Conservation (phyloP, 768 basidiomycete species). For the Leccinum boreale region DNA sequence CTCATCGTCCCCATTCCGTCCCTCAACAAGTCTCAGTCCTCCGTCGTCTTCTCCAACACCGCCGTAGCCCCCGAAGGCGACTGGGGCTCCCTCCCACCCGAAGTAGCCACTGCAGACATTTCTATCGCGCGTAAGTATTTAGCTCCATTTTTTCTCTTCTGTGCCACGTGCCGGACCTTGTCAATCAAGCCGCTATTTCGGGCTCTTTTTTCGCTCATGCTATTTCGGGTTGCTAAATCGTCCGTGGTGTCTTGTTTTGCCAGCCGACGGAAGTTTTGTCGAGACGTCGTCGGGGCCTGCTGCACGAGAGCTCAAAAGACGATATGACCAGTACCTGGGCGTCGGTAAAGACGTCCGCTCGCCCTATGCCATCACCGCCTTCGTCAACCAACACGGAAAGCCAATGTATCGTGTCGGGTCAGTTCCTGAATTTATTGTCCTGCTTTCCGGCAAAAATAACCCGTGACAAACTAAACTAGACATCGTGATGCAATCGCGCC, state of each 20-base stretch:
- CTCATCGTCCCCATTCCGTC: conserved; percentile 39
- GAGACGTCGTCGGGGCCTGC: conserved; percentile 77
- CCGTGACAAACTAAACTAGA: conserved; percentile 30
- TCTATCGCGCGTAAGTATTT: conserved; percentile 53
- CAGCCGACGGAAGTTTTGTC: conserved; percentile 74
- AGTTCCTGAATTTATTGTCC: conserved; percentile 28
- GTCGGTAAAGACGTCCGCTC: conserved; percentile 67
- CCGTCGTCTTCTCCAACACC: conserved; percentile 45
- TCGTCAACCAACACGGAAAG: conserved; percentile 78
- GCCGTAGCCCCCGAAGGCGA: conserved; percentile 33
- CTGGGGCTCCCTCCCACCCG: conserved; percentile 43
- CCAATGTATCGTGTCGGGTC: conserved; percentile 77
- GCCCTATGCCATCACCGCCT: conserved; percentile 79
- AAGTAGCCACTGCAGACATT: conserved; percentile 55
- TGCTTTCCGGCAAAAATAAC: neutral
- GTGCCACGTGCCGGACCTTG: conserved; percentile 8
- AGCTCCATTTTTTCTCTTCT: conserved; percentile 6
- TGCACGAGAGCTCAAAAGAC: conserved; percentile 73
- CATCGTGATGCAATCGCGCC: conserved; percentile 63
- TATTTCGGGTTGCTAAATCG: conserved; percentile 2
- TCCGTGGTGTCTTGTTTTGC: neutral
- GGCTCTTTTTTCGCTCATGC: neutral
- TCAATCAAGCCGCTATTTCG: neutral
- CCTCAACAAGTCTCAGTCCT: conserved; percentile 38
- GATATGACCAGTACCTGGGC: conserved; percentile 66